Conservation (phyloP, 208 protist species). For the Wallacemonas sp. region DNA sequence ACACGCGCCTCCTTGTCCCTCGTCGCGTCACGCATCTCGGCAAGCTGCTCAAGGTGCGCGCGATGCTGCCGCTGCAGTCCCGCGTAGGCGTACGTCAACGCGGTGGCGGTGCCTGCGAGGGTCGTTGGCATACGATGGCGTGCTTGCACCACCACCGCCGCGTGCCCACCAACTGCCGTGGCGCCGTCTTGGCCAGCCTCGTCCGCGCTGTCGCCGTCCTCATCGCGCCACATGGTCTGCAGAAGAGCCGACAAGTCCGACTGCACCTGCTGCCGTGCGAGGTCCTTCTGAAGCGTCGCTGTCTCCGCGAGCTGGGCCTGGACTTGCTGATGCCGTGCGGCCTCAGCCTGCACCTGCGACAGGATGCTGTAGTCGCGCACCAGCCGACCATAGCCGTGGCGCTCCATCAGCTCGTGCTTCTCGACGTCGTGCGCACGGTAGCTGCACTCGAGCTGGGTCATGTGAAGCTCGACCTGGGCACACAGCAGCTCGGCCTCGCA, state of each 20-base stretch:
- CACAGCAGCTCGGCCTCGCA: constrained; percentile 38
- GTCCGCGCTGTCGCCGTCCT: constrained; percentile 18
- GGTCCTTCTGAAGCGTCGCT: constrained; percentile 23
- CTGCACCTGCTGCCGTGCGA: constrained; percentile 19
- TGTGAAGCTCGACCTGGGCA: constrained; percentile 34
- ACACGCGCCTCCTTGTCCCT: constrained; percentile 29
- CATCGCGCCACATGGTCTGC: constrained; percentile 42
- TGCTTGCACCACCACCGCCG: neutral
- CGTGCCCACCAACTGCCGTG: neutral
- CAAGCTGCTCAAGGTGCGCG: constrained; percentile 20
- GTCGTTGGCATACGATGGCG: constrained; percentile 26
- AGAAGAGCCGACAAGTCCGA: constrained; percentile 34
- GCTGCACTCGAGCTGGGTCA: constrained; percentile 26
- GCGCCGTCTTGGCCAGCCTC: neutral
- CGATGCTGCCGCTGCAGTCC: constrained; percentile 17
- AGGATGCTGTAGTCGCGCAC: neutral
- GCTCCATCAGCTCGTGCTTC: constrained; percentile 39
- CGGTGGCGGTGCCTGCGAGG: constrained; percentile 23
- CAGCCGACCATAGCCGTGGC: constrained; percentile 25
- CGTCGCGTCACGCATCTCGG: constrained; percentile 17
- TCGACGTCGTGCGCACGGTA: constrained; percentile 30
- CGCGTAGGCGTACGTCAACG: constrained; percentile 34
- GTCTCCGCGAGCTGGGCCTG: constrained; percentile 31
- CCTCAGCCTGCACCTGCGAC: constrained; percentile 19
- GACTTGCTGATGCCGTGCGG: constrained; percentile 19